phyloP scores from a whole-genome alignment of 805 yeast genomes.

The Hagleromyces aurorensis region DNA sequence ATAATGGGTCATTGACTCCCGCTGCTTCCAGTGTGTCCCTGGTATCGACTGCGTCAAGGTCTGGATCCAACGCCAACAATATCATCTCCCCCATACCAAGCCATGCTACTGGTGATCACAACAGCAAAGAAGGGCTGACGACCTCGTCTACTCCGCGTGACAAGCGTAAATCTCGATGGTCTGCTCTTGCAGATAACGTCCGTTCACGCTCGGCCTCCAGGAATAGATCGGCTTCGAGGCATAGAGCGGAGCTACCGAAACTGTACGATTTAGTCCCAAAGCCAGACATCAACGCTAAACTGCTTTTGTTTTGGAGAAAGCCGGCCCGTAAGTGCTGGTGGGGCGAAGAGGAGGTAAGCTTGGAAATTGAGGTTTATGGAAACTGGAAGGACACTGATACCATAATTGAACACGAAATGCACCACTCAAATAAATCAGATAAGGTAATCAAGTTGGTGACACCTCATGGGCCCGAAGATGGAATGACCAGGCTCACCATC shows the following conservation, averaged over 20 bases:
- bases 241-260: constrained; percentile 23
- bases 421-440: not conserved
- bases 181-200: constrained; percentile 52
- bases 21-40: constrained; percentile 10
- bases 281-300: constrained; percentile 44
- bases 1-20: constrained; percentile 8
- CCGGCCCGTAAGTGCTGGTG: constrained; percentile 99
- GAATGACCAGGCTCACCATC: constrained; percentile 22
- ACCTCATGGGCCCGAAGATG: constrained; percentile 6
- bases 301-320: constrained; percentile 89
- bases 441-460: constrained; percentile 6
- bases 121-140: no score
- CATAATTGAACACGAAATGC: no score
- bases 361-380: constrained; percentile 30
- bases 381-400: constrained; percentile 12
- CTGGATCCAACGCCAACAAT: constrained; percentile 25
- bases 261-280: constrained; percentile 30
- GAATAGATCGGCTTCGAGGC: constrained; percentile 34
- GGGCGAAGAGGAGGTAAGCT: constrained; percentile 55
- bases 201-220: constrained; percentile 54
- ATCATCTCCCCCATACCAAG: constrained; percentile 2
- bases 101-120: constrained; percentile 2
- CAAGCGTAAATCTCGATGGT: constrained; percentile 48
- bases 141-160: constrained; percentile 26
- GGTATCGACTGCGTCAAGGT: constrained; percentile 5